Evolutionary conservation across 73 alveolate genomes (phyloP).

Genomic region (Uronychia binucleata): DNA sequence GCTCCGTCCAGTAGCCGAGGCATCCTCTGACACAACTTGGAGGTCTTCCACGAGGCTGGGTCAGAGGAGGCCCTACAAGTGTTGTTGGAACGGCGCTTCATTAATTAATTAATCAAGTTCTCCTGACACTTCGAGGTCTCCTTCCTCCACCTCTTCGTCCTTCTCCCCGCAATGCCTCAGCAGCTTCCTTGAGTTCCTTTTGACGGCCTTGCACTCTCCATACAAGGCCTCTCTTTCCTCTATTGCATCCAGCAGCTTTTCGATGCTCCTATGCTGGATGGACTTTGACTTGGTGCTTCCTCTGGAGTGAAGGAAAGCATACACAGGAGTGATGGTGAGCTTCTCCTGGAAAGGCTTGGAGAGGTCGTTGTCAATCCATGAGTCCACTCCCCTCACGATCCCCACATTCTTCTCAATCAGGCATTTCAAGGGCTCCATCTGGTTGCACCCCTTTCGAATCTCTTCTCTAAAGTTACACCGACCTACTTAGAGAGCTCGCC

Average conservation of each 20-base stretch:
- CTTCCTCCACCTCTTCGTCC: too few species aligned
- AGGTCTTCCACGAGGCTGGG: too few species aligned
- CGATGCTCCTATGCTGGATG: not conserved
- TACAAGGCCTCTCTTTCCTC: not conserved
- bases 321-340: conserved; percentile 5
- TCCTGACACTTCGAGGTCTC: too few species aligned
- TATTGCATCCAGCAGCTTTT: not conserved
- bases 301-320: not conserved
- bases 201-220: not conserved
- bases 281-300: conserved; percentile 1
- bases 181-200: not conserved
- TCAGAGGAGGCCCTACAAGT: too few species aligned
- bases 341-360: conserved; percentile 35
- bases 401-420: conserved; percentile 46
- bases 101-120: too few species aligned
- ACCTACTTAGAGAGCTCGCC: conserved; percentile 68
- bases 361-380: conserved; percentile 40
- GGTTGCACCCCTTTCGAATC: conserved; percentile 28
- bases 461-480: conserved; percentile 17
- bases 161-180: too few species aligned
- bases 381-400: conserved; percentile 29
- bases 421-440: conserved; percentile 15
- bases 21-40: not conserved
- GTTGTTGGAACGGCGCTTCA: too few species aligned
- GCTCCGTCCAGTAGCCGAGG: too few species aligned